These are phyloP conservation scores for Globisporangium echinulatum DNA, from an alignment of 352 stramenopile species.

Conservation along the genomic window DNA sequence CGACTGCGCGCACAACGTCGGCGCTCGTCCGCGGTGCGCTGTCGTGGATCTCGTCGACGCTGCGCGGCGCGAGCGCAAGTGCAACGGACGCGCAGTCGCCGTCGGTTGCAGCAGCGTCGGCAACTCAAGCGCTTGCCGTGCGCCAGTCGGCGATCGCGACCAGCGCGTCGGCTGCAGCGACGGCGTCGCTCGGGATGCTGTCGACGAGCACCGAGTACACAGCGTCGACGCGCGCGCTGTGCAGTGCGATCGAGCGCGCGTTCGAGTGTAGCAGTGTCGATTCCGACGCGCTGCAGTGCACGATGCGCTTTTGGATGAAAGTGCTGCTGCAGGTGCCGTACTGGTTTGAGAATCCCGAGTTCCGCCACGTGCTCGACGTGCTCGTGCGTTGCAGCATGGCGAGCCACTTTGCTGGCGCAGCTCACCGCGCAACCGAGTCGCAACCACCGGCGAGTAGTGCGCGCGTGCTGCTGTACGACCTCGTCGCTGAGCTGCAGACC, in stretches of 20 bases:
- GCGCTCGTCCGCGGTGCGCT: slow-evolving; percentile 52
- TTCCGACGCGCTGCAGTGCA: slow-evolving; percentile 24
- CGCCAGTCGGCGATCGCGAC: slow-evolving; percentile 40
- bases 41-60: slow-evolving; percentile 52
- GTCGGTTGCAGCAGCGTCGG: slow-evolving; percentile 21
- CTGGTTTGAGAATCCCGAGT: slow-evolving; percentile 69
- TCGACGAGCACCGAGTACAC: slow-evolving; percentile 35
- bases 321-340: slow-evolving; percentile 63
- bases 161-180: slow-evolving; percentile 18
- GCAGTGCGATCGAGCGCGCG: slow-evolving; percentile 42
- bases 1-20: slow-evolving; percentile 41
- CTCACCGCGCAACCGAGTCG: background rate
- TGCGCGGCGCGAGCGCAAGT: slow-evolving; percentile 25
- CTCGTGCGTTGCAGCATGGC: slow-evolving; percentile 61
- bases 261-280: slow-evolving; percentile 50
- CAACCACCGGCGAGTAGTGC: background rate
- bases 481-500: slow-evolving; percentile 29
- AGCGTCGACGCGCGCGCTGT: slow-evolving; percentile 43
- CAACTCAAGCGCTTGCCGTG: slow-evolving; percentile 31
- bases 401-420: slow-evolving; percentile 2
- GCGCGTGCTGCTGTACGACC: slow-evolving; percentile 24
- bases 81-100: slow-evolving; percentile 26
- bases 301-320: slow-evolving; percentile 56
- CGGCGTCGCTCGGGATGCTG: slow-evolving; percentile 45
- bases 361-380: slow-evolving; percentile 64